These are phyloP conservation scores for Leccinum brunneo-olivaceum DNA, from an alignment of 1,284 basidiomycete species.

Conservation along the genomic window DNA sequence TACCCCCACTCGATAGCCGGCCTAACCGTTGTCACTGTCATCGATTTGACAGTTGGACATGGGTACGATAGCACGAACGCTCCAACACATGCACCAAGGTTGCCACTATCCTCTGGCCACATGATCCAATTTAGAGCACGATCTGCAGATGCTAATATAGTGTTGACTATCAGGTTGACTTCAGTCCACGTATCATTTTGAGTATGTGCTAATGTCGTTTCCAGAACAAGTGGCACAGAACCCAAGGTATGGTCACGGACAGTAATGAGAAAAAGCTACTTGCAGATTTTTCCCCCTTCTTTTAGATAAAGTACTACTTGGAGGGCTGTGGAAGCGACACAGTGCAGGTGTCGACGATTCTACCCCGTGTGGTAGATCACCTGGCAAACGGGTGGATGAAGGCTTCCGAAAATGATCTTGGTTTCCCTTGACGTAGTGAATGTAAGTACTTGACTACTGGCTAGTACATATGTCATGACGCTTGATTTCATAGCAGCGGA, in stretches of 20 bases:
- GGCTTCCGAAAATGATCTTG: constrained; percentile 49
- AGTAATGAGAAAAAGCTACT: neutral
- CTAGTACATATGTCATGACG: constrained; percentile 1
- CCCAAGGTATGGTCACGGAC: constrained; percentile 56
- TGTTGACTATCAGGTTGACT: constrained; percentile 68
- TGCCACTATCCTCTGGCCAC: constrained; percentile 74
- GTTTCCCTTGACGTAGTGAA: constrained; percentile 30
- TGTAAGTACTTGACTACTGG: neutral
- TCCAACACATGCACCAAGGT: constrained; percentile 54
- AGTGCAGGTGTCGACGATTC: constrained; percentile 36
- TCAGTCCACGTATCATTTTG: constrained; percentile 11
- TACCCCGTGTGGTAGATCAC: constrained; percentile 50
- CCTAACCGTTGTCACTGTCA: constrained; percentile 51
- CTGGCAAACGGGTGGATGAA: constrained; percentile 66
- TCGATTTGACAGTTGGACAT: constrained; percentile 64
- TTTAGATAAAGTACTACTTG: constrained; percentile 76
- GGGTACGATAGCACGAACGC: constrained; percentile 66
- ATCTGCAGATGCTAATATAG: constrained; percentile 41
- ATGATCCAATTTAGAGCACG: constrained; percentile 78
- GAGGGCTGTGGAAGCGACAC: constrained; percentile 61
- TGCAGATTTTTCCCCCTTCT: constrained; percentile 1
- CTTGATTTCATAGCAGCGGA: neutral
- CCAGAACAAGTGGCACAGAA: constrained; percentile 80
- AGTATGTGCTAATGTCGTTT: constrained; percentile 1
- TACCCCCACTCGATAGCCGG: constrained; percentile 63